phyloP scores from a whole-genome alignment of 345 rosid species.

The Arabis alpina region DNA sequence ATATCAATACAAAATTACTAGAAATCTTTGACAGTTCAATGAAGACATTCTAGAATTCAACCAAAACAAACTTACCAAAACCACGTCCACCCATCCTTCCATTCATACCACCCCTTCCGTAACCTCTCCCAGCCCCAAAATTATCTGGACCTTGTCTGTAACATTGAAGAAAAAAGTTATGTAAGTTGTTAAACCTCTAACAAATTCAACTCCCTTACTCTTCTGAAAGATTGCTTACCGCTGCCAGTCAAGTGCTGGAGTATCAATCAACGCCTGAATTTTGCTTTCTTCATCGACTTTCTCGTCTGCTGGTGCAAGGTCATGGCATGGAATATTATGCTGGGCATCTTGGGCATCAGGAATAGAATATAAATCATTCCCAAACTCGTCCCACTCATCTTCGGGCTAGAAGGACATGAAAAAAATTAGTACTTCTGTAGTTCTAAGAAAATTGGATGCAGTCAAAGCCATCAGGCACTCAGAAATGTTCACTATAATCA shows the following conservation, averaged over 20 bases:
- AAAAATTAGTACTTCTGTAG: constrained; percentile 20
- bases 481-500: constrained; percentile 7
- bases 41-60: background rate
- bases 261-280: constrained; percentile 85
- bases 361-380: constrained; percentile 89
- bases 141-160: constrained; percentile 85
- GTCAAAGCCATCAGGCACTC: background rate
- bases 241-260: constrained; percentile 99
- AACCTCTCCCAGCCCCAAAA: constrained; percentile 93
- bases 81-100: constrained; percentile 98
- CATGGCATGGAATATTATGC: constrained; percentile 54
- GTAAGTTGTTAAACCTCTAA: background rate
- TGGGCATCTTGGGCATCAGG: constrained; percentile 68
- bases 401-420: constrained; percentile 55
- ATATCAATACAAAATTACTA: background rate
- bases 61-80: constrained; percentile 61
- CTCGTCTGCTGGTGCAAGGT: constrained; percentile 62
- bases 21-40: background rate
- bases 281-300: constrained; percentile 94
- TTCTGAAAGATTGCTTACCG: constrained; percentile 58
- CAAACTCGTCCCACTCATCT: constrained; percentile 98
- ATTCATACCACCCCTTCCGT: constrained; percentile 89
- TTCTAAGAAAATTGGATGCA: background rate
- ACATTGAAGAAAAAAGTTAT: constrained; percentile 23
- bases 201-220: background rate